Percentiles rank a stretch among this genome's conserved stretches.
Conservation (phyloP, 2,329 filamentous ascomycete genomes). For the Chaetothyriales sp. region DNA sequence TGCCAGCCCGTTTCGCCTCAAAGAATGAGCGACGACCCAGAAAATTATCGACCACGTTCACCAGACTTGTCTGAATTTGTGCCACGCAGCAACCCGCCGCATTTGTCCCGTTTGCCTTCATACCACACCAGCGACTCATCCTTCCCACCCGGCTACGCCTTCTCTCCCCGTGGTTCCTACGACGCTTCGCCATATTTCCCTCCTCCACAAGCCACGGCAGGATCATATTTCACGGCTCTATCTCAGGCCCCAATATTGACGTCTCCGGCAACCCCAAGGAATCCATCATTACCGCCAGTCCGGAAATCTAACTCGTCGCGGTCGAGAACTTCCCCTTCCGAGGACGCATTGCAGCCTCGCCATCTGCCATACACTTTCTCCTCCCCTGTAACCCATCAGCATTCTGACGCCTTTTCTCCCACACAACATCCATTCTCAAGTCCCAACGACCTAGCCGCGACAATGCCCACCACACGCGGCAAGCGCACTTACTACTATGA, state of each 20-base stretch:
- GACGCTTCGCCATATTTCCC: slow-evolving; percentile 34
- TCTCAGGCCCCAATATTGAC: slow-evolving; percentile 2
- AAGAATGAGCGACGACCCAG: slow-evolving; percentile 17
- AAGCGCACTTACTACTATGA: neutral
- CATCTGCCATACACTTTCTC: neutral
- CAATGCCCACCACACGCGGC: neutral
- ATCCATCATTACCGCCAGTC: neutral
- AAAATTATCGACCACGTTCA: slow-evolving; percentile 33
- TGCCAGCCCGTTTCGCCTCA: slow-evolving; percentile 1
- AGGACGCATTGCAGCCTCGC: neutral
- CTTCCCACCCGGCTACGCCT: slow-evolving; percentile 21
- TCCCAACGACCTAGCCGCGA: neutral
- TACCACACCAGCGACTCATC: slow-evolving; percentile 18
- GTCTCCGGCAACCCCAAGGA: neutral
- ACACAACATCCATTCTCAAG: neutral
- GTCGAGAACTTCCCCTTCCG: neutral
- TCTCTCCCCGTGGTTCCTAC: slow-evolving; percentile 28
- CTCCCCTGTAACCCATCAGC: slow-evolving; percentile 1
- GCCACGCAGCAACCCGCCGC: slow-evolving; percentile 25
- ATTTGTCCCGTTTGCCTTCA: slow-evolving; percentile 22
- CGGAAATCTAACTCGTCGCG: neutral
- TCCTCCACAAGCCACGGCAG: slow-evolving; percentile 21
- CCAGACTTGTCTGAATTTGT: slow-evolving; percentile 37
- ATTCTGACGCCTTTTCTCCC: neutral
- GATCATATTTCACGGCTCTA: slow-evolving; percentile 15